Evolutionary conservation across 441 rosid genomes (phyloP).

Genomic region (Breynia disticha): DNA sequence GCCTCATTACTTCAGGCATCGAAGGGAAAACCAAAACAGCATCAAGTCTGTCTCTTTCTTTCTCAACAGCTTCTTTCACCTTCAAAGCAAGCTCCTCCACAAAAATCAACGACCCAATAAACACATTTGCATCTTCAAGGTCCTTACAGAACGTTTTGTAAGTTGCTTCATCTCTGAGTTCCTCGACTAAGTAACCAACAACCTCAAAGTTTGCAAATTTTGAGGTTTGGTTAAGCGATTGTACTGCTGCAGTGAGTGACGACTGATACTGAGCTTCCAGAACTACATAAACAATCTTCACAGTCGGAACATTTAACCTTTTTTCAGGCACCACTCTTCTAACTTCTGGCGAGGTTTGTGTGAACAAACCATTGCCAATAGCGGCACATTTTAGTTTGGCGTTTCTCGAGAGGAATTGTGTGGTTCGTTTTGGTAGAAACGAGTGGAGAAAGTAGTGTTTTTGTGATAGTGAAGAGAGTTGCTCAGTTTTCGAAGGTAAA

Average conservation of each 20-base stretch:
- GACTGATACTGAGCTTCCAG: conserved; percentile 98
- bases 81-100: conserved; percentile 91
- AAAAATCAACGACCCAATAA: conserved; percentile 89
- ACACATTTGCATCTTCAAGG: conserved; percentile 79
- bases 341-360: conserved; percentile 82
- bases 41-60: conserved; percentile 84
- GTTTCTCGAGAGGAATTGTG: conserved; percentile 30
- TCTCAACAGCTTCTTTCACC: conserved; percentile 88
- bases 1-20: conserved; percentile 99
- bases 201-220: conserved; percentile 62
- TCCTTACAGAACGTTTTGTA: conserved; percentile 76
- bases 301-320: conserved; percentile 53
- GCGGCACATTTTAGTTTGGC: conserved; percentile 50
- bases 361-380: conserved; percentile 86
- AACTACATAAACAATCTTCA: conserved; percentile 83
- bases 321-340: conserved; percentile 77
- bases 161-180: conserved; percentile 58
- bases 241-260: conserved; percentile 69
- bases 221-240: conserved; percentile 48
- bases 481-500: conserved; percentile 52
- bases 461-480: conserved; percentile 57
- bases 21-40: conserved; percentile 98
- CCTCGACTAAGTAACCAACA: conserved; percentile 91
- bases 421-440: conserved; percentile 48
- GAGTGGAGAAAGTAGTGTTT: conserved; percentile 78